phyloP scores from a whole-genome alignment of 768 basidiomycete genomes.

The Leccinum sublutescens region DNA sequence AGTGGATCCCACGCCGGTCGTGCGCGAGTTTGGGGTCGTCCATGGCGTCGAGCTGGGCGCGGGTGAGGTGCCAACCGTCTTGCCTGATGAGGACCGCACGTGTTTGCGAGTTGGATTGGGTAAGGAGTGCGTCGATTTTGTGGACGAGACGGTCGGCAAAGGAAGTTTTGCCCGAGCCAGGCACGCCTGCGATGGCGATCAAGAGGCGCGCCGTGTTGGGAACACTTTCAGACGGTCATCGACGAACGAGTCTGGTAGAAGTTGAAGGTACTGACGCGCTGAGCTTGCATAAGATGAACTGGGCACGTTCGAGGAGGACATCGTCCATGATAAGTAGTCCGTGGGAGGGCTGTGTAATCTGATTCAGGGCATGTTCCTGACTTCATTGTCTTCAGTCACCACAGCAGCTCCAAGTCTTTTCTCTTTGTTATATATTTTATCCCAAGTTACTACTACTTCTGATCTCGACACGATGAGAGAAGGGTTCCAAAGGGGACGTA shows the following conservation, averaged over 20 bases:
- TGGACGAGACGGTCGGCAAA: conserved; percentile 60
- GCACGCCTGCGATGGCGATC: conserved; percentile 74
- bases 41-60: conserved; percentile 72
- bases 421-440: background rate
- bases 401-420: background rate
- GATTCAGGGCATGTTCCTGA: too few species aligned
- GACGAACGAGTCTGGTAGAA: background rate
- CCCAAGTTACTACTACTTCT: too few species aligned
- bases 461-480: background rate
- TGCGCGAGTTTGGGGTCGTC: conserved; percentile 76
- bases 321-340: conserved; percentile 30
- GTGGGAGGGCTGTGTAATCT: background rate
- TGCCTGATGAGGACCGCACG: conserved; percentile 69
- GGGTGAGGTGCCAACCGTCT: conserved; percentile 91
- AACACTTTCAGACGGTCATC: conserved; percentile 5
- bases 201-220: conserved; percentile 46
- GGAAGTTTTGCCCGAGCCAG: conserved; percentile 86
- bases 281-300: conserved; percentile 37
- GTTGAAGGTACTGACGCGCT: conserved; percentile 32
- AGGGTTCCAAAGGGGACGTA: background rate
- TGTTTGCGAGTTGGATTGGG: conserved; percentile 2
- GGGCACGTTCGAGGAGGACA: conserved; percentile 33
- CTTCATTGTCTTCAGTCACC: background rate
- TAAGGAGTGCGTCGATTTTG: conserved; percentile 47
- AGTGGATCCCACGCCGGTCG: conserved; percentile 79